Evolutionary conservation across 768 basidiomycete species (phyloP).

Genomic region (Imleria badia): DNA sequence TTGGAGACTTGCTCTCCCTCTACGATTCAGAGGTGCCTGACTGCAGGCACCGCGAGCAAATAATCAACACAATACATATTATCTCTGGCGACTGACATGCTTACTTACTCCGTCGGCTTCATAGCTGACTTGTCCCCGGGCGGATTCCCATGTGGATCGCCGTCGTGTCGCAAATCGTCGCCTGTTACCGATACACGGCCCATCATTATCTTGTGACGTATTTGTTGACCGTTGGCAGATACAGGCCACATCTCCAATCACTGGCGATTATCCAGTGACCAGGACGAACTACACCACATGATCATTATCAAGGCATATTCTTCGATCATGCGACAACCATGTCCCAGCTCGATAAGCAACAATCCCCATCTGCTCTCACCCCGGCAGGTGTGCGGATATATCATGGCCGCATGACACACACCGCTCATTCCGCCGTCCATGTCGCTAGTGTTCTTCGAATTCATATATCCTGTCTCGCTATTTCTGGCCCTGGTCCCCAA

Average conservation of each 20-base stretch:
- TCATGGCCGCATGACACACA: neutral
- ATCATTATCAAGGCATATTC: neutral
- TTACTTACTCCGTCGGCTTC: too few relatives aligned
- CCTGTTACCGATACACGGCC: neutral
- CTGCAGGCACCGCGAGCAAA: neutral
- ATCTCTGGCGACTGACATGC: too few relatives aligned
- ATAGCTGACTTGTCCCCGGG: too few relatives aligned
- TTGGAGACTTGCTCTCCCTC: slow-evolving; percentile 1
- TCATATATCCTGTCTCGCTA: neutral
- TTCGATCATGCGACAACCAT: neutral
- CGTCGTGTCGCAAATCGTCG: neutral
- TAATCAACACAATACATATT: neutral
- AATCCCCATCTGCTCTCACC: neutral
- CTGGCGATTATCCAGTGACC: neutral
- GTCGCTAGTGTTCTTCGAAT: neutral
- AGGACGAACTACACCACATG: neutral
- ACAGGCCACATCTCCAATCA: neutral
- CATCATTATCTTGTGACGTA: neutral
- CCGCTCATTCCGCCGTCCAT: neutral
- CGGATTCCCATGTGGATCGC: neutral
- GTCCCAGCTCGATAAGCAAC: neutral
- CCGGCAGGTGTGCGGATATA: neutral
- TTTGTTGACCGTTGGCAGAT: neutral
- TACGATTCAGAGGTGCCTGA: neutral
- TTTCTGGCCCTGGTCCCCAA: neutral